These are phyloP conservation scores for Solanum habrochaites DNA, from an alignment of 257 asterid genomes.

Conservation along the genomic window DNA sequence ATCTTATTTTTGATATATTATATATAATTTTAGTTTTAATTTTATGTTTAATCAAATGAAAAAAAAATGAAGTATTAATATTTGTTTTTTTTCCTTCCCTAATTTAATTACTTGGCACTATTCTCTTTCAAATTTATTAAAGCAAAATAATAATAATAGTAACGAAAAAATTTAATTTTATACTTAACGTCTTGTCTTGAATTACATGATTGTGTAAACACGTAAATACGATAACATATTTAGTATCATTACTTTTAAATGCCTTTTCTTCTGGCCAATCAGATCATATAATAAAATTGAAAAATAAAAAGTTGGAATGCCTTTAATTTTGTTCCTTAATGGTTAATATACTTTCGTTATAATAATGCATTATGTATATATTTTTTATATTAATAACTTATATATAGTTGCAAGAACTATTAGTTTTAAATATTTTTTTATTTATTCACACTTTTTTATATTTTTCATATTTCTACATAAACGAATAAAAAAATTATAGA, in stretches of 20 bases:
- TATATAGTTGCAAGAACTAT: not conserved
- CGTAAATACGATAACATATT: not conserved
- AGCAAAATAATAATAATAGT: not conserved
- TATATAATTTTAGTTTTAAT: not conserved
- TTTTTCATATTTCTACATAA: not conserved
- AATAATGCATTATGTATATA: too few species aligned
- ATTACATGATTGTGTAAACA: not conserved
- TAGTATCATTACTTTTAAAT: not conserved
- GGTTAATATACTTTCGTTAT: not conserved
- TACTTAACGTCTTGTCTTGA: not conserved
- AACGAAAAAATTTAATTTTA: not conserved
- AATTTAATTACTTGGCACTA: not conserved
- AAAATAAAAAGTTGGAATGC: not conserved
- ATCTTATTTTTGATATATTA: not conserved
- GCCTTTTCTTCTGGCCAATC: not conserved
- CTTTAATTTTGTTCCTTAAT: too few species aligned
- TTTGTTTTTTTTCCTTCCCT: not conserved
- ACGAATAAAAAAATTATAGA: too few species aligned
- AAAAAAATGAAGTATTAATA: not conserved
- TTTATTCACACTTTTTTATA: too few species aligned
- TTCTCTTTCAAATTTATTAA: not conserved
- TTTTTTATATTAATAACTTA: too few species aligned
- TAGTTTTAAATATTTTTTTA: too few species aligned
- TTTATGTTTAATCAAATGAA: not conserved
- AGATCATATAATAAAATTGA: not conserved